These are phyloP conservation scores for Phyllosticta citribraziliensis DNA, from an alignment of 2,329 filamentous ascomycete genomes.

Conservation along the genomic window DNA sequence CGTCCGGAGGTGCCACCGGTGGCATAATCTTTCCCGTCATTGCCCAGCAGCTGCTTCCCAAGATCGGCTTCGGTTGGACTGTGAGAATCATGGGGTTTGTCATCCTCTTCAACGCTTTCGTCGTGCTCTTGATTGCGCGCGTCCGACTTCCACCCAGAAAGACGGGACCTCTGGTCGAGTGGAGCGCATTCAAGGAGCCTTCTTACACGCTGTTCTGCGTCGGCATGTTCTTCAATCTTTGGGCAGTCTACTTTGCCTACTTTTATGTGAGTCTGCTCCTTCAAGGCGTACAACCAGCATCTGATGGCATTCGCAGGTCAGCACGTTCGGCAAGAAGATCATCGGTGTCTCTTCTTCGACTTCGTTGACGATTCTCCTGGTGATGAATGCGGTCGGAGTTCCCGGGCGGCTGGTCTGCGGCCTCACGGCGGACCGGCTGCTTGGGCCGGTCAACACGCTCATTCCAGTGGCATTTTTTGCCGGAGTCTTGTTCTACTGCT, in stretches of 20 bases:
- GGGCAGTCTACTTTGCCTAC: conserved; percentile 46
- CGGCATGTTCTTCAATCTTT: conserved; percentile 36
- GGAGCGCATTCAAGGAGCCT: conserved; percentile 45
- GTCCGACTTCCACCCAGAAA: conserved; percentile 37
- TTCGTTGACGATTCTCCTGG: conserved; percentile 40
- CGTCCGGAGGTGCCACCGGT: conserved; percentile 12
- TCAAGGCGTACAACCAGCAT: neutral
- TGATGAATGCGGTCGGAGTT: conserved; percentile 43
- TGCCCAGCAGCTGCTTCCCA: conserved; percentile 12
- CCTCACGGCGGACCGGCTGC: conserved; percentile 30
- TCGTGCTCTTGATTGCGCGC: conserved; percentile 26
- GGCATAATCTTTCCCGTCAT: conserved; percentile 16
- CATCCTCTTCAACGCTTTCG: conserved; percentile 21
- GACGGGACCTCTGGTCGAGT: conserved; percentile 42
- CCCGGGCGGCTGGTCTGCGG: conserved; percentile 41
- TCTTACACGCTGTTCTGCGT: conserved; percentile 40
- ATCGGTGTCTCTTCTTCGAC: conserved; percentile 33
- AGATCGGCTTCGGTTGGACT: conserved; percentile 16
- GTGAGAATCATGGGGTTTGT: conserved; percentile 32
- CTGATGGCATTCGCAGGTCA: neutral
- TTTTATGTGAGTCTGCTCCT: conserved; percentile 40
- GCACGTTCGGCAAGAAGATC: conserved; percentile 12
- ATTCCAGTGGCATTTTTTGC: conserved; percentile 27
- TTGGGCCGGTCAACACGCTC: conserved; percentile 35
- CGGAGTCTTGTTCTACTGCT: conserved; percentile 36